Base-by-base conservation (phyloP, 306 rosid species). In the Calophaca sinica region DNA sequence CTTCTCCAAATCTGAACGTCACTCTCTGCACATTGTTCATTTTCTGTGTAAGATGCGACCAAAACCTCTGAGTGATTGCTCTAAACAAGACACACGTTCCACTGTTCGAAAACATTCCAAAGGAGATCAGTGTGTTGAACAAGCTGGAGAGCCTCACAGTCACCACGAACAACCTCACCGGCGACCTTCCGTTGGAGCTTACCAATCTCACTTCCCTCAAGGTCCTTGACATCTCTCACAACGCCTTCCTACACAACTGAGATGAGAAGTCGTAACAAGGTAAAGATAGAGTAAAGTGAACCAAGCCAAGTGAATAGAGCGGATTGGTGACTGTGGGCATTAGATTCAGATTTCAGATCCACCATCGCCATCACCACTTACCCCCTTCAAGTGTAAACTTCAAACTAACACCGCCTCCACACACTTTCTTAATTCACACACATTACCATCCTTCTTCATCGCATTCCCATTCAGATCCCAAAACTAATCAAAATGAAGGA, bases 101-200 rank as follows among this genome's bases (percentile, higher is more conserved):
- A 5, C 86, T 94, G 4, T 77, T 66, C 32, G 94, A 94, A 0
- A 5, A 15, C 1, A 0, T 94, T 51, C 80, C 91, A 3, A 69
- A 87, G 35, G 98, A 86, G 81, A 89, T 94, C 31, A 97, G 98
- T 14, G 57, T 61, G 2, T 51, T 94, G 32, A 72, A 76, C 59
- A 86, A 78, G 72, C 83, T 94, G 0, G 84, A 83, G n/a, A 81
- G 64, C 42, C 88, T 94, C 69, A 84, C 87, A 2, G 5, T 94
- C 7, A 28, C 86, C 35, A 1, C 35, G 14, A n/a, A 80, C 79
- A 89, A 83, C 45, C 89, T 91, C 73, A 88, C 89, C 0, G 93
- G 93, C 0, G 1, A 3, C 3, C 87, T 91, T 7, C 98, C 97
- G 0, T 6, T 6, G 15, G 88, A 88, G 79, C 63, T 94, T 29